phyloP scores from a whole-genome alignment of 2,329 filamentous ascomycete species.

The Lasiodiplodia gonubiensis region DNA sequence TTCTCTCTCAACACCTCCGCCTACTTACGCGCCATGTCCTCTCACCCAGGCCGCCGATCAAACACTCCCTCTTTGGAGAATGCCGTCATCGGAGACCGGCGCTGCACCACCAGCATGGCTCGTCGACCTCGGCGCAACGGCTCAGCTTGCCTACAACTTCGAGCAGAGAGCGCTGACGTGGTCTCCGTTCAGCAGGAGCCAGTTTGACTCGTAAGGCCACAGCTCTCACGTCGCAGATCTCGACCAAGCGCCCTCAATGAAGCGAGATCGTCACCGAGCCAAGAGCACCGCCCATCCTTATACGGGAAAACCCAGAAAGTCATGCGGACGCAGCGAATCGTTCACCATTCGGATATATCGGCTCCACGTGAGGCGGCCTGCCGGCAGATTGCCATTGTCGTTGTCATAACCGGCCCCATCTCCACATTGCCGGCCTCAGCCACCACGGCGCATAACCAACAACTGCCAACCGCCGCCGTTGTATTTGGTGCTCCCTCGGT shows the following conservation, averaged over 20 bases:
- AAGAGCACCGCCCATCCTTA: constrained; percentile 21
- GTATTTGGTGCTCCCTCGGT: not conserved
- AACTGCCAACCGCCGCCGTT: not conserved
- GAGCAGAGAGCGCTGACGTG: not conserved
- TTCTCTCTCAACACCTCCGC: not conserved
- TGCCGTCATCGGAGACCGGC: not conserved
- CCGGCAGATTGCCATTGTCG: constrained; percentile 13
- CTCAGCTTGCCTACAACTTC: not conserved
- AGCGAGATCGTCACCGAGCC: constrained; percentile 22
- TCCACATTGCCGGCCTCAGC: constrained; percentile 1
- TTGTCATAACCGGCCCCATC: not conserved
- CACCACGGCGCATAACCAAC: constrained; percentile 7
- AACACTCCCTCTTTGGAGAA: not conserved
- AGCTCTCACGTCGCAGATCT: constrained; percentile 19
- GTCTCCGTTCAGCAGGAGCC: not conserved
- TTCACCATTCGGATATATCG: constrained; percentile 11
- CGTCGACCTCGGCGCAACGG: not conserved
- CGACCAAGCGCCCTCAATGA: constrained; percentile 10
- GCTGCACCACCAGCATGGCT: not conserved
- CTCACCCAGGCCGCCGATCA: not conserved
- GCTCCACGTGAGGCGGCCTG: constrained; percentile 7
- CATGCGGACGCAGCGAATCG: constrained; percentile 8
- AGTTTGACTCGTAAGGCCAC: not conserved
- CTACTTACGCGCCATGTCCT: not conserved
- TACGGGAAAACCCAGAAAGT: constrained; percentile 2